These are phyloP conservation scores for Pseudogymnoascus sp. DNA, from an alignment of 2,329 filamentous ascomycete genomes.

Conservation along the genomic window DNA sequence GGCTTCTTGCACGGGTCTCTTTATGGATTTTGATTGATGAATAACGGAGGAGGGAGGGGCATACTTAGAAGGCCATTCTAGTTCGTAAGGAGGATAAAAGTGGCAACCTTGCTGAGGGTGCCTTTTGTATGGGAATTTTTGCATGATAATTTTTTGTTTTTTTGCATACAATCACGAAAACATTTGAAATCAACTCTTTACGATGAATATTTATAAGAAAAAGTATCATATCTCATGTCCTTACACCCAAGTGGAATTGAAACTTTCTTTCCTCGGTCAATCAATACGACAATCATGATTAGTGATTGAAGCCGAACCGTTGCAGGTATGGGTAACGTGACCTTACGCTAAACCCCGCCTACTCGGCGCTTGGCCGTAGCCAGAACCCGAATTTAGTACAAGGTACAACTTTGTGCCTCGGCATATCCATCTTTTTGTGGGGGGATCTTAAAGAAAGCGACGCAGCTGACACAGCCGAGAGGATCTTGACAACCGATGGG, in stretches of 20 bases:
- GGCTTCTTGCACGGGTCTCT: not conserved
- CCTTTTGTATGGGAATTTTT: not conserved
- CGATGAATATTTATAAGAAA: not conserved
- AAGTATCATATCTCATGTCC: not conserved
- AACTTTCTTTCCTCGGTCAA: not conserved
- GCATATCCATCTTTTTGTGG: conserved; percentile 3
- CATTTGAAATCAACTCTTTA: not conserved
- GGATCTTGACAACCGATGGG: not conserved
- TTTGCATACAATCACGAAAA: not conserved
- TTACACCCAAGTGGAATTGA: not conserved
- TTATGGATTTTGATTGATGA: not conserved
- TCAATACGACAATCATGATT: not conserved
- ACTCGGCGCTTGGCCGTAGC: not conserved
- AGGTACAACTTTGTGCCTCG: not conserved
- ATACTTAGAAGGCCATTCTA: not conserved
- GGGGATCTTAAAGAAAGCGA: not conserved
- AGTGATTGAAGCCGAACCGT: conserved; percentile 36
- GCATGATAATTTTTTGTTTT: not conserved
- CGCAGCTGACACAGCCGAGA: conserved; percentile 2
- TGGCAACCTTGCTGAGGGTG: not conserved
- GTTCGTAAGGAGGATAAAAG: not conserved
- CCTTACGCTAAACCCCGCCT: not conserved
- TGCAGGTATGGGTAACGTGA: not conserved
- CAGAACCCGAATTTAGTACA: not conserved
- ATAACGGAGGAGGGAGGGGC: not conserved